Percentiles rank a stretch among this genome's conserved stretches.
These are phyloP conservation scores for Arabidopsis lyrata DNA, from an alignment of 441 rosid genomes.

Conservation along the genomic window DNA sequence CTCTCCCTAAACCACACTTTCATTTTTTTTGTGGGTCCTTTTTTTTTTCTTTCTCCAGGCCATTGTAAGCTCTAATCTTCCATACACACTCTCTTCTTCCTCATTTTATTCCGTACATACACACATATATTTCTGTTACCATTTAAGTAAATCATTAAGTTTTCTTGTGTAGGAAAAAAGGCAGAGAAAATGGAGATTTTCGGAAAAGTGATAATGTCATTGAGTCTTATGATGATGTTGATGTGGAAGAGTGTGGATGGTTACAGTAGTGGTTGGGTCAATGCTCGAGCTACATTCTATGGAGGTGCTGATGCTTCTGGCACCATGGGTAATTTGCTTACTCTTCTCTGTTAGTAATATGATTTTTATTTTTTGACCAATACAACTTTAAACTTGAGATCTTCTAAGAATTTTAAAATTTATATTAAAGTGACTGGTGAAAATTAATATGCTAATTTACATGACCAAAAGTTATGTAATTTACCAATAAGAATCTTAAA, in stretches of 20 bases:
- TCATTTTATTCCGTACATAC: neutral
- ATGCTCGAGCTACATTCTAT: conserved; percentile 92
- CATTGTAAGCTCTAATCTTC: conserved; percentile 37
- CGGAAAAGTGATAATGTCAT: conserved; percentile 25
- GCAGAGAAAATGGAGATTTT: conserved; percentile 35
- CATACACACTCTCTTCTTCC: neutral
- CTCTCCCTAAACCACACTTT: conserved; percentile 12
- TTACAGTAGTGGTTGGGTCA: conserved; percentile 63
- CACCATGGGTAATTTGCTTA: conserved; percentile 72
- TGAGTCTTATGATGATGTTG: conserved; percentile 34
- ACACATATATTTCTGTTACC: neutral
- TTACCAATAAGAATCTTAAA: neutral
- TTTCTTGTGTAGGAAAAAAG: conserved; percentile 21
- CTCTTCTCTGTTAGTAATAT: neutral
- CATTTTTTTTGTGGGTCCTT: conserved; percentile 1
- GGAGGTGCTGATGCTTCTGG: conserved; percentile 98
- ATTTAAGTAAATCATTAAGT: no score
- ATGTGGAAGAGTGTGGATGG: conserved; percentile 44
- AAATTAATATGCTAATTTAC: no score
- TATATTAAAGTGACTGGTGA: no score
- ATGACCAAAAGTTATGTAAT: neutral
- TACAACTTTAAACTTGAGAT: neutral
- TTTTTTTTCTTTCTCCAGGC: conserved; percentile 17
- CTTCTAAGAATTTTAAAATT: no score
- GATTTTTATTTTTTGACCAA: neutral